Conservation (phyloP, 2,329 filamentous ascomycete species). For the Teratosphaeriaceae sp. region DNA sequence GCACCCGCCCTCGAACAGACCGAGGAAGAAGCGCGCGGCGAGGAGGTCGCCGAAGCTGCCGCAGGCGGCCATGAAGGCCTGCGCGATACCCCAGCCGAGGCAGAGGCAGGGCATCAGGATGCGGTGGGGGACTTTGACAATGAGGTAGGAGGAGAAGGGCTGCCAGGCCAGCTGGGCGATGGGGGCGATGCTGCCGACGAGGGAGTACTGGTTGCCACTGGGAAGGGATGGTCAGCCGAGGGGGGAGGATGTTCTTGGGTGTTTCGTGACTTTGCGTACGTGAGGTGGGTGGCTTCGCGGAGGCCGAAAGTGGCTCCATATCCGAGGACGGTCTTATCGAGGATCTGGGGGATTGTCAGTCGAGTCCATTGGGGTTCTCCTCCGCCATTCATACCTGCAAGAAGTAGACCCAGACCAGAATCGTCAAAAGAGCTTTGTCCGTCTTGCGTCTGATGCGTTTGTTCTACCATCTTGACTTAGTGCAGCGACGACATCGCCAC, state of each 20-base stretch:
- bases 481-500: too few relatives aligned
- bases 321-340: constrained; percentile 50
- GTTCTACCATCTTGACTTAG: constrained; percentile 27
- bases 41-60: constrained; percentile 53
- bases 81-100: constrained; percentile 53
- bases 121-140: constrained; percentile 57
- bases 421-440: constrained; percentile 51
- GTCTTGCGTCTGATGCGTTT: constrained; percentile 55
- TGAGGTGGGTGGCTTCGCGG: constrained; percentile 37
- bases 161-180: constrained; percentile 54
- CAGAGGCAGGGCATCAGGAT: constrained; percentile 59
- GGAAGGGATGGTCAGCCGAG: too few relatives aligned
- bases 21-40: constrained; percentile 58
- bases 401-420: constrained; percentile 55
- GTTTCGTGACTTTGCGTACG: too few relatives aligned
- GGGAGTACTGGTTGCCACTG: constrained; percentile 45
- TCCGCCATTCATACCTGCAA: too few relatives aligned
- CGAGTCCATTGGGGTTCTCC: too few relatives aligned
- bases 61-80: constrained; percentile 55
- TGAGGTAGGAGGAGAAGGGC: constrained; percentile 57
- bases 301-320: constrained; percentile 45
- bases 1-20: constrained; percentile 59
- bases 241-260: too few relatives aligned
- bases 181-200: constrained; percentile 44
- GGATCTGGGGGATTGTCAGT: constrained; percentile 19